Evolutionary conservation across 78 protist species (phyloP).

Genomic region (Dictyostelium intermedium): DNA sequence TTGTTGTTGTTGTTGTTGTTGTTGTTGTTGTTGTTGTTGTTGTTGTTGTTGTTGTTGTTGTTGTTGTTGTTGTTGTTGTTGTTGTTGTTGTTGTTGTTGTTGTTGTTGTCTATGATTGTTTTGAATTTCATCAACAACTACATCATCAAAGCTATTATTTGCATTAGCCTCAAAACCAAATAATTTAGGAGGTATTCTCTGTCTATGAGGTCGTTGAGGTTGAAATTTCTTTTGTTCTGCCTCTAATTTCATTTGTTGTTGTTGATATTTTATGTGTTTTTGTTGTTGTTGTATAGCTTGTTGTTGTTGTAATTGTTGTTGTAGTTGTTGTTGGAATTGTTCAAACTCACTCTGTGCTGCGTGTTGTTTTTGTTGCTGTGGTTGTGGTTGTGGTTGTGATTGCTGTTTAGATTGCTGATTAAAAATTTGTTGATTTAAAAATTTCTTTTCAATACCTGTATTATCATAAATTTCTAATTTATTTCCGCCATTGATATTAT

Average conservation of each 20-base stretch:
- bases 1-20: background rate
- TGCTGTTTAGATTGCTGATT: background rate
- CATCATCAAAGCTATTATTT: background rate
- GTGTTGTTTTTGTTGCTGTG: background rate
- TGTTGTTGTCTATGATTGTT: background rate
- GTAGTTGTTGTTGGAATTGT: background rate
- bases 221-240: conserved; percentile 15
- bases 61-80: background rate
- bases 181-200: background rate
- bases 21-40: too few species aligned
- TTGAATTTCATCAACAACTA: background rate
- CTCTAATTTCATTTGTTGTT: conserved; percentile 15
- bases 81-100: background rate
- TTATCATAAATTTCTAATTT: background rate
- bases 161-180: background rate
- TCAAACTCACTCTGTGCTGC: background rate
- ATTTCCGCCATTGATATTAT: background rate
- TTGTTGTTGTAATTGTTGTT: conserved; percentile 9
- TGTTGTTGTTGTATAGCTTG: conserved; percentile 19
- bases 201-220: background rate
- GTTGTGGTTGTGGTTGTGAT: background rate
- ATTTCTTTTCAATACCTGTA: background rate
- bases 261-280: conserved; percentile 58
- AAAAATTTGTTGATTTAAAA: background rate
- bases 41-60: background rate